Evolutionary conservation across 106 monocot genomes (phyloP), one percentile per base, ranked within the genome.

Genomic region (Acorus gramineus): DNA sequence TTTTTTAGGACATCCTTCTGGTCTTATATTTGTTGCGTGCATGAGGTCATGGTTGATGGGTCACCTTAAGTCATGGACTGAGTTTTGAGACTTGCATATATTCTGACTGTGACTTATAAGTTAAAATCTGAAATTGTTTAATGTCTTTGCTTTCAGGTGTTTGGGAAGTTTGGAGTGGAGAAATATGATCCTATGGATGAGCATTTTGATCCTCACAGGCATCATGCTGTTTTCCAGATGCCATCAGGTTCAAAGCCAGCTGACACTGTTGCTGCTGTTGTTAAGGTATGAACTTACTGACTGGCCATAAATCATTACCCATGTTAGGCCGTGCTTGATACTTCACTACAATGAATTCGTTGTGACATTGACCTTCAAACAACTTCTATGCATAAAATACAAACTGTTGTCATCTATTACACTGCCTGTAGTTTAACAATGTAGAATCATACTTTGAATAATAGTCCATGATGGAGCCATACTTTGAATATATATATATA

Each of bases 111-210:
- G 4, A 52, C 2, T 44, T 59, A 60, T 4, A 14, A 43, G 7
- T 61, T 5, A 48, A 10, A 7, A 50, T 48, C 13, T 52, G 55
- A 11, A 45, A 11, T 71, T 47, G 57, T 11, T 65, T 14, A 46
- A 51, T 7, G 42, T 52, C 44, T 8, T 60, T 70, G 44, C 49
- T 64, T 53, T 7, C 74, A 85, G 84, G 84, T 80, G 7, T 77
- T 85, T 58, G 71, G 60, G 50, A 77, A 80, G 74, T 85, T 74
- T 71, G 80, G 80, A 28, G 66, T 85, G 14, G 84, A 74, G 67
- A 80, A 80, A 68, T 80, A 74, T 66, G 84, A 85, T 77, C 77
- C 84, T 42, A 52, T 68, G 8, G 66, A 85, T 70, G 77, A 85
- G 67, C 60, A 64, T 43, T 85, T 85, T 73, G 85, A 85, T 64